Evolutionary conservation across 192 early-diverging fungal species (phyloP).

Genomic region (Linnemannia hyalina): DNA sequence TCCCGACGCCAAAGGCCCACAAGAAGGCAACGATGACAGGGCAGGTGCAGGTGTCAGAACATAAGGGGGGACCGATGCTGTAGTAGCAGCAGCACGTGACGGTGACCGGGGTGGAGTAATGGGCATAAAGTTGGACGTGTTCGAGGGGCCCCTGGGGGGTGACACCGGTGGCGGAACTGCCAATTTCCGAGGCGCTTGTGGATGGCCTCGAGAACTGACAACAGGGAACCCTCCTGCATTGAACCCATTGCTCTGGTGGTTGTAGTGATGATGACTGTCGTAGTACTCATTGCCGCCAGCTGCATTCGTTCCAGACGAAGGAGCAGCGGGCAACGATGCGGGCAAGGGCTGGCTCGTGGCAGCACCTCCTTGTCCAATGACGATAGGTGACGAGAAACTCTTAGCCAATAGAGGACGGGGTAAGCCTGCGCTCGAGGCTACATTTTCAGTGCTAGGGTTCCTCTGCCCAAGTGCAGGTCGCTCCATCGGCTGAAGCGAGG

Average conservation of each 20-base stretch:
- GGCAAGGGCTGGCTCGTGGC: not conserved
- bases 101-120: not conserved
- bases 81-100: not conserved
- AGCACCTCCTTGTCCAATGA: not conserved
- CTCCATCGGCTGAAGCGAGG: not conserved
- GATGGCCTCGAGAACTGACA: not conserved
- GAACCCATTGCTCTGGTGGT: not conserved
- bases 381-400: not conserved
- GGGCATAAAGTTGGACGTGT: not conserved
- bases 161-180: not conserved
- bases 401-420: not conserved
- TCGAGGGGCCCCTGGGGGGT: not conserved
- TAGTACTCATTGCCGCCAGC: not conserved
- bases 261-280: not conserved
- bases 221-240: not conserved
- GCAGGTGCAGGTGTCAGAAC: not conserved
- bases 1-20: not conserved
- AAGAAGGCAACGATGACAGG: not conserved
- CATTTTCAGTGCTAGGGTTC: not conserved
- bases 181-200: slow-evolving; percentile 22
- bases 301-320: not conserved
- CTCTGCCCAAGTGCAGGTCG: not conserved
- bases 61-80: not conserved
- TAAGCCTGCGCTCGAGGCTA: not conserved
- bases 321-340: too few species aligned